Percentiles rank a stretch among this genome's conserved stretches.
phyloP scores from a whole-genome alignment of 2,329 filamentous ascomycete genomes.

The Penicillium sp. region DNA sequence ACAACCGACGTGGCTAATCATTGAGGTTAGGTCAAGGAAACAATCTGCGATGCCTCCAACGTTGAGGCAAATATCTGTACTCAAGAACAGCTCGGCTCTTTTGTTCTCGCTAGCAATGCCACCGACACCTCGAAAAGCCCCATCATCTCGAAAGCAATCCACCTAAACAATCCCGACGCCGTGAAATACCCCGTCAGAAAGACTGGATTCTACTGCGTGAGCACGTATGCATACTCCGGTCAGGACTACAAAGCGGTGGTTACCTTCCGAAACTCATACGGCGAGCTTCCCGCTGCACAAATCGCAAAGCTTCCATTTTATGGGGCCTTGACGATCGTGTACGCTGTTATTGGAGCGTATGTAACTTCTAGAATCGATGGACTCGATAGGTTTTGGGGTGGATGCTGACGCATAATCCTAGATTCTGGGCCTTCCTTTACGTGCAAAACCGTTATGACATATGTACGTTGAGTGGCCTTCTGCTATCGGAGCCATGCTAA shows the following conservation, averaged over 20 bases:
- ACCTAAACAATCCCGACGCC: slow-evolving; percentile 68
- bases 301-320: slow-evolving; percentile 98
- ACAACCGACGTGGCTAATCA: slow-evolving; percentile 28
- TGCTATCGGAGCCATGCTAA: slow-evolving; percentile 30
- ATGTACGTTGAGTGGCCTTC: slow-evolving; percentile 46
- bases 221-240: slow-evolving; percentile 67
- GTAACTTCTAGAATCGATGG: slow-evolving; percentile 23
- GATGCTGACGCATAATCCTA: slow-evolving; percentile 31
- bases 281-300: slow-evolving; percentile 90
- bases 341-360: slow-evolving; percentile 76
- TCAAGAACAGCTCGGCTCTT: slow-evolving; percentile 74
- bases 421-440: slow-evolving; percentile 92
- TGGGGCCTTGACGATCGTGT: slow-evolving; percentile 87
- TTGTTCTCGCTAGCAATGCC: slow-evolving; percentile 75
- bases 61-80: slow-evolving; percentile 71
- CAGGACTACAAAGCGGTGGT: slow-evolving; percentile 74
- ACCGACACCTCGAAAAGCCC: slow-evolving; percentile 66
- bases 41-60: slow-evolving; percentile 72
- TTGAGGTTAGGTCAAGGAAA: slow-evolving; percentile 51
- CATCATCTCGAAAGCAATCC: slow-evolving; percentile 76
- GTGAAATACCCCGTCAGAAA: slow-evolving; percentile 82
- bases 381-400: background rate
- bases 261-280: slow-evolving; percentile 93
- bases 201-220: slow-evolving; percentile 95
- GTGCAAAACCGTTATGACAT: slow-evolving; percentile 93